A percentile compares a stretch with the other conserved stretches of the same genome.
phyloP scores from a whole-genome alignment of 371 early-diverging fungal species.

The Mortierella sp. region DNA sequence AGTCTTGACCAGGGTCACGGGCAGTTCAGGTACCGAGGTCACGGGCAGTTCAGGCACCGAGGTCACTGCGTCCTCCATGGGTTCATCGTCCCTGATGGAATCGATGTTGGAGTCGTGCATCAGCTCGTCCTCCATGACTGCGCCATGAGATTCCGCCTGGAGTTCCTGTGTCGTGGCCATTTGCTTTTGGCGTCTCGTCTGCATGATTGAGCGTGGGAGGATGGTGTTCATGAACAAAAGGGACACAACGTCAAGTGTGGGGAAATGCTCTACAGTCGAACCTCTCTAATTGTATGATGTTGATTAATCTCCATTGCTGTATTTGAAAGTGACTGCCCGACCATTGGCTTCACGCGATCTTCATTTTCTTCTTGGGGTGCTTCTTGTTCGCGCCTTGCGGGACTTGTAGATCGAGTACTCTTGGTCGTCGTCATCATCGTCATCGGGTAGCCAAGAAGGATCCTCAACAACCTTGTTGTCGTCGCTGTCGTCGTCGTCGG shows the following conservation, averaged over 20 bases:
- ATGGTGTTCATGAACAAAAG: not conserved
- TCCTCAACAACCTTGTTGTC: too few relatives aligned
- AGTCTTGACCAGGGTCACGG: constrained; percentile 6
- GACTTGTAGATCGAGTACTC: constrained; percentile 6
- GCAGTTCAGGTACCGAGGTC: not conserved
- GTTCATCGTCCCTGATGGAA: not conserved
- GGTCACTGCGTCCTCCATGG: not conserved
- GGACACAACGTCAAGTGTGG: not conserved
- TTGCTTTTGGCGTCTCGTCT: constrained; percentile 21
- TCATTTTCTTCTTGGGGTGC: not conserved
- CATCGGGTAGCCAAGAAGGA: not conserved
- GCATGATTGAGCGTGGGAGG: constrained; percentile 7
- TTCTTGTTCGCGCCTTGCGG: not conserved
- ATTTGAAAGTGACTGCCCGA: not conserved
- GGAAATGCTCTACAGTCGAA: too few relatives aligned
- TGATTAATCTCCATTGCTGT: too few relatives aligned
- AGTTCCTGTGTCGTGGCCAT: not conserved
- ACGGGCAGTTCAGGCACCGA: not conserved
- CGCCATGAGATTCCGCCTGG: not conserved
- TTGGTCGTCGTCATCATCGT: not conserved
- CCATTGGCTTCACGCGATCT: not conserved
- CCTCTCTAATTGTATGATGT: too few relatives aligned
- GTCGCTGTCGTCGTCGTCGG: not conserved
- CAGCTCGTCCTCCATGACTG: not conserved
- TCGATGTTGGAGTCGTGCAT: not conserved